Conservation (phyloP, 352 stramenopile genomes). For the Phytophthora tentaculata region DNA sequence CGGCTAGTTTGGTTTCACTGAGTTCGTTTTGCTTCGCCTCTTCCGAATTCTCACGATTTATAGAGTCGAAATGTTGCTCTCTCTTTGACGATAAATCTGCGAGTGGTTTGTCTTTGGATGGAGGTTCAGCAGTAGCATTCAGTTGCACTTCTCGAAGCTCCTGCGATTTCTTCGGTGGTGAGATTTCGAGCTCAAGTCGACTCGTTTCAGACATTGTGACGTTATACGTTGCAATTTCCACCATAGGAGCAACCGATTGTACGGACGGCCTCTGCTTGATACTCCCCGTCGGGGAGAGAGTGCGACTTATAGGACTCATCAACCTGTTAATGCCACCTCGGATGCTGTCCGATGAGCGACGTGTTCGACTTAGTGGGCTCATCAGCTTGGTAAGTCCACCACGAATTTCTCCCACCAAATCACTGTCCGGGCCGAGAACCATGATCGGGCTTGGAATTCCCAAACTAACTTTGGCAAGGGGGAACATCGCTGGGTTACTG, state of each 20-base stretch:
- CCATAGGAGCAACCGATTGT: slow-evolving; percentile 16
- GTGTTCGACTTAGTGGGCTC: slow-evolving; percentile 31
- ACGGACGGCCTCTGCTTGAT: slow-evolving; percentile 15
- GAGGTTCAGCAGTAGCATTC: background rate
- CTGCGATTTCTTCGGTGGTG: slow-evolving; percentile 5
- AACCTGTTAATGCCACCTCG: slow-evolving; percentile 33
- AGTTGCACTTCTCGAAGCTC: slow-evolving; percentile 3
- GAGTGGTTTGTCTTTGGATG: slow-evolving; percentile 1
- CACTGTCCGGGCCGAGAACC: slow-evolving; percentile 21
- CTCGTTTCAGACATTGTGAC: slow-evolving; percentile 5
- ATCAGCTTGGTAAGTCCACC: slow-evolving; percentile 33
- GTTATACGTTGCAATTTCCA: slow-evolving; percentile 23
- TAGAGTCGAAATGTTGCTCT: slow-evolving; percentile 1
- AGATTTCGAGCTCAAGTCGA: background rate
- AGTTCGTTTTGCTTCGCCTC: slow-evolving; percentile 15
- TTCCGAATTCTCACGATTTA: background rate
- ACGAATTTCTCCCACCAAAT: slow-evolving; percentile 28
- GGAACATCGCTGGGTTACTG: background rate
- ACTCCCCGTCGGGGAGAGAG: slow-evolving; percentile 18
- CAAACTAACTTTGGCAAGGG: slow-evolving; percentile 19
- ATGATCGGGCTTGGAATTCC: slow-evolving; percentile 31
- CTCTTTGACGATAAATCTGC: background rate
- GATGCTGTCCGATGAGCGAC: slow-evolving; percentile 24
- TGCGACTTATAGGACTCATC: slow-evolving; percentile 32
- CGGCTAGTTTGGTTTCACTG: slow-evolving; percentile 16